A percentile compares a stretch with the other conserved stretches of the same genome.
phyloP scores from a whole-genome alignment of 2,329 filamentous ascomycete species.

The Tolypocladium endophyticum region DNA sequence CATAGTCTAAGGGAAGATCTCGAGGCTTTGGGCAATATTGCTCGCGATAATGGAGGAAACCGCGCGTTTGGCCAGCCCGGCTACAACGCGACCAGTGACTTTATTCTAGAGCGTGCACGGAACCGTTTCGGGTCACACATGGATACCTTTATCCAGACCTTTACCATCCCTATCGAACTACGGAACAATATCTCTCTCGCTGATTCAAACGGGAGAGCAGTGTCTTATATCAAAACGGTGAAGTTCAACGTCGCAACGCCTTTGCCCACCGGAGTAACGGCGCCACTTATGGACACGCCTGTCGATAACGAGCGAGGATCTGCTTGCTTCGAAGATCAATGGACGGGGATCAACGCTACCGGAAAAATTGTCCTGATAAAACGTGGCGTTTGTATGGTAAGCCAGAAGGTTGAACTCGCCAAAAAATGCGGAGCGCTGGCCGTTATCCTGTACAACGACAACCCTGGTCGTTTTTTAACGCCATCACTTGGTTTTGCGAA shows the following conservation, averaged over 20 bases:
- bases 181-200: conserved; percentile 30
- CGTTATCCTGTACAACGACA: conserved; percentile 52
- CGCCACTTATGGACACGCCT: conserved; percentile 21
- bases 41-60: conserved; percentile 45
- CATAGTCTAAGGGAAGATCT: conserved; percentile 41
- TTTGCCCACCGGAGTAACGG: conserved; percentile 22
- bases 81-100: conserved; percentile 49
- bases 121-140: conserved; percentile 28
- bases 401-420: conserved; percentile 31
- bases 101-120: conserved; percentile 35
- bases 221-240: conserved; percentile 31
- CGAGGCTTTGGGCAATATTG: conserved; percentile 43
- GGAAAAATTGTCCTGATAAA: conserved; percentile 33
- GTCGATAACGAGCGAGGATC: conserved; percentile 24
- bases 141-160: conserved; percentile 33
- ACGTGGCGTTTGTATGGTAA: conserved; percentile 29
- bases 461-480: conserved; percentile 26
- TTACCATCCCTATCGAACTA: conserved; percentile 34
- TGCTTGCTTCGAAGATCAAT: conserved; percentile 29
- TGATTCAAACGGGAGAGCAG: conserved; percentile 33
- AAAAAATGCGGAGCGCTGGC: conserved; percentile 27
- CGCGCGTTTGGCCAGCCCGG: conserved; percentile 49
- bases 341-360: conserved; percentile 27
- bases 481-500: conserved; percentile 39
- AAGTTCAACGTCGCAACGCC: conserved; percentile 36